These are phyloP conservation scores for Boletus reticuloceps DNA, from an alignment of 768 basidiomycete species.

Conservation along the genomic window DNA sequence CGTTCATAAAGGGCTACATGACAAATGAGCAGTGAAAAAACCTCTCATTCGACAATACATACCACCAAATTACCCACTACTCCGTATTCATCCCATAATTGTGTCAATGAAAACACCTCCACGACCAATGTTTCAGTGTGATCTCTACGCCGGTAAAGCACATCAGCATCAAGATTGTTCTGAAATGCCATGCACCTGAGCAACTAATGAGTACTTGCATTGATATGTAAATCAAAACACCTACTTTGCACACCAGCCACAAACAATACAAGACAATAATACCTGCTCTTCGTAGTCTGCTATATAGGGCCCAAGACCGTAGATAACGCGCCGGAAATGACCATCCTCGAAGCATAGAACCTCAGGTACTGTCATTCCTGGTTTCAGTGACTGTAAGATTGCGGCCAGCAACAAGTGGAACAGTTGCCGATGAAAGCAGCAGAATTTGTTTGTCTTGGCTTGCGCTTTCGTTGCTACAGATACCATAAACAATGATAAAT, in stretches of 20 bases:
- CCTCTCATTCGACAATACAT: background rate
- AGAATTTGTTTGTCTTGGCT: no score
- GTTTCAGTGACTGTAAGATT: constrained; percentile 7
- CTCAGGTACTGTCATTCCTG: constrained; percentile 28
- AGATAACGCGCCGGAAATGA: constrained; percentile 15
- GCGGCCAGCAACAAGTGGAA: constrained; percentile 21
- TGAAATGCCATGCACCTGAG: no score
- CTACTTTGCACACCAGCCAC: background rate
- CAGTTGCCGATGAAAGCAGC: constrained; percentile 25
- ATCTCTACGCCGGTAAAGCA: no score
- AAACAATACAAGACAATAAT: background rate
- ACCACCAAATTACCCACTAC: no score
- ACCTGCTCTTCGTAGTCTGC: constrained; percentile 1
- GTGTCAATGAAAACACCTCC: no score
- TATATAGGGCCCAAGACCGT: constrained; percentile 1
- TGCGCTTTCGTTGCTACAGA: background rate
- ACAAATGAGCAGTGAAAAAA: no score
- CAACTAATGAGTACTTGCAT: background rate
- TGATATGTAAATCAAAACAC: no score
- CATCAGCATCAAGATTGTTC: background rate
- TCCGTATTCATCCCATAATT: no score
- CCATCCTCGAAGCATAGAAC: constrained; percentile 21
- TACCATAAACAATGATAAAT: constrained; percentile 10
- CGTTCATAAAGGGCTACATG: constrained; percentile 30
- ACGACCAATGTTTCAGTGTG: no score